Conservation (phyloP, 305 asterid genomes). For the Fraxinus nigra region DNA sequence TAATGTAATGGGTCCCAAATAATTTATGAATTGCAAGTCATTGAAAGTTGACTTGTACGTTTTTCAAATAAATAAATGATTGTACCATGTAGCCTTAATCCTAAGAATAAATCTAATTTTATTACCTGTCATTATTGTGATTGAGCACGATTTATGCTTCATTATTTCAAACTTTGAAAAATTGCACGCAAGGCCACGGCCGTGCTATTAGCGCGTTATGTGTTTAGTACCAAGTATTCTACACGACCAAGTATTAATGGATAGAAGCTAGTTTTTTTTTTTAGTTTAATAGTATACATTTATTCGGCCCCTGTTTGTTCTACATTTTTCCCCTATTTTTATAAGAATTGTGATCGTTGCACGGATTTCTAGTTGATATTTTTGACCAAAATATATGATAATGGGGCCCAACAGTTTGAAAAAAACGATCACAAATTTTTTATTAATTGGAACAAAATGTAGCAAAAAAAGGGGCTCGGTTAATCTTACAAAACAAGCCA, state of each 20-base stretch:
- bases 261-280: neutral
- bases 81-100: neutral
- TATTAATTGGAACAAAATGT: too few relatives aligned
- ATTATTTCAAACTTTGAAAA: neutral
- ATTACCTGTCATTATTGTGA: neutral
- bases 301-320: too few relatives aligned
- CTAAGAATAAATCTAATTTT: neutral
- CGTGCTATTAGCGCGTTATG: neutral
- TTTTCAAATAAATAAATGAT: neutral
- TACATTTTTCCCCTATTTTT: too few relatives aligned
- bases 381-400: too few relatives aligned
- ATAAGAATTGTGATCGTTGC: too few relatives aligned
- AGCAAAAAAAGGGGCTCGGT: too few relatives aligned
- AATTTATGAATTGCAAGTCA: neutral
- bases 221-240: neutral
- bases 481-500: too few relatives aligned
- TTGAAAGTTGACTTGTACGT: constrained; percentile 13
- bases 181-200: neutral
- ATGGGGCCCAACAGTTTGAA: too few relatives aligned
- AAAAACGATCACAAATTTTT: too few relatives aligned
- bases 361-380: too few relatives aligned
- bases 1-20: neutral
- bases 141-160: neutral
- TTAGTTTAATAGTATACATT: too few relatives aligned
- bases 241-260: neutral